A percentile compares a stretch with the other conserved stretches of the same genome.
Evolutionary conservation across 352 stramenopile species (phyloP).

Genomic region (Bremia lactucae): DNA sequence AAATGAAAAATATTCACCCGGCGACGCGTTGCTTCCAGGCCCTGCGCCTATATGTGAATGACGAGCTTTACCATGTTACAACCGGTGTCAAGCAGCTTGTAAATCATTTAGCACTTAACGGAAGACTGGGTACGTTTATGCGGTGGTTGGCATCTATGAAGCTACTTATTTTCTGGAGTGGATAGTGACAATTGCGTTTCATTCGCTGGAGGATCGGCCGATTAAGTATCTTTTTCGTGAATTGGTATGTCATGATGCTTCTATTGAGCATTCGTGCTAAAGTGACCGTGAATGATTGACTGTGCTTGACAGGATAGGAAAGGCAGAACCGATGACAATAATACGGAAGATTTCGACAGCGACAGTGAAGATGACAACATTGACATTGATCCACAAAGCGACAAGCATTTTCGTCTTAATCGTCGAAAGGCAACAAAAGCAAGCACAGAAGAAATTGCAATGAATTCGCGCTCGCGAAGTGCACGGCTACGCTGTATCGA

Average conservation of each 20-base stretch:
- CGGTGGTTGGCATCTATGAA: constrained; percentile 1
- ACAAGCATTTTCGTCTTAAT: constrained; percentile 47
- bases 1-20: constrained; percentile 36
- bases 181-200: constrained; percentile 69
- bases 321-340: constrained; percentile 12
- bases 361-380: constrained; percentile 13
- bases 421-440: constrained; percentile 63
- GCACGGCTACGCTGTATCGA: constrained; percentile 69
- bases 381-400: constrained; percentile 13
- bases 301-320: constrained; percentile 23
- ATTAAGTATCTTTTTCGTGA: constrained; percentile 72
- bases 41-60: constrained; percentile 72
- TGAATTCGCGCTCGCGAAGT: constrained; percentile 59
- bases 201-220: constrained; percentile 73
- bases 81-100: constrained; percentile 42
- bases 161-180: constrained; percentile 1
- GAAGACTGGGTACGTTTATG: constrained; percentile 36
- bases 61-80: constrained; percentile 63
- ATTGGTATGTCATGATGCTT: constrained; percentile 23
- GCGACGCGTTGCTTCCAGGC: constrained; percentile 72
- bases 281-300: constrained; percentile 3
- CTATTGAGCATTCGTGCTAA: no score
- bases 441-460: constrained; percentile 42
- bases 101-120: constrained; percentile 38
- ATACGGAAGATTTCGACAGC: constrained; percentile 20